A percentile compares a stretch with the other conserved stretches of the same genome.
These are phyloP conservation scores for Vigna angularis DNA, from an alignment of 306 rosid genomes.

Conservation along the genomic window DNA sequence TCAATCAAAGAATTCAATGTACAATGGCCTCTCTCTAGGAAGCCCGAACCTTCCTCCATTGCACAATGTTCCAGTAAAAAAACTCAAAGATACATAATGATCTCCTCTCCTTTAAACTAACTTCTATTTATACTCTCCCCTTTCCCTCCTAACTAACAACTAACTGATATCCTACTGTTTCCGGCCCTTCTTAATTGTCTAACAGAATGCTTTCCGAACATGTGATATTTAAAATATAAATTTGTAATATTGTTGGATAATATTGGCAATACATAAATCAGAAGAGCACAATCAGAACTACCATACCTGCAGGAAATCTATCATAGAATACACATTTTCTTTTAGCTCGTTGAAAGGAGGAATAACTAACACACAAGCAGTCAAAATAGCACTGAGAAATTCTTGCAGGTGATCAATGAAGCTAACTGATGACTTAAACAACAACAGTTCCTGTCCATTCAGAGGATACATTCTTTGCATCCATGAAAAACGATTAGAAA, in stretches of 20 bases:
- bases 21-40: too few relatives aligned
- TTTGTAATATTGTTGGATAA: conserved; percentile 24
- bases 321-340: conserved; percentile 59
- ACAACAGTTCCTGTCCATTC: conserved; percentile 62
- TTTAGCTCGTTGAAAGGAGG: conserved; percentile 74
- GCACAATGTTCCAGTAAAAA: too few relatives aligned
- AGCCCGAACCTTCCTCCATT: too few relatives aligned
- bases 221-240: conserved; percentile 31
- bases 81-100: too few relatives aligned
- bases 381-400: conserved; percentile 77
- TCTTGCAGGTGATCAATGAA: conserved; percentile 94
- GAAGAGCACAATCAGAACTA: conserved; percentile 18
- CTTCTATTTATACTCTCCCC: too few relatives aligned
- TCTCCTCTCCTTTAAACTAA: too few relatives aligned
- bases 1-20: too few relatives aligned
- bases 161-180: too few relatives aligned
- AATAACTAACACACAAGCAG: conserved; percentile 73
- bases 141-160: too few relatives aligned
- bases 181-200: too few relatives aligned
- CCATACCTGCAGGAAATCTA: conserved; percentile 75
- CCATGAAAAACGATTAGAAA: conserved; percentile 82
- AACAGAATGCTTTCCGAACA: conserved; percentile 18
- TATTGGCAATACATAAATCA: conserved; percentile 27
- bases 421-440: conserved; percentile 88
- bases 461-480: conserved; percentile 84